Conservation (phyloP, 2,329 filamentous ascomycete genomes). For the Septoria petroselini region DNA sequence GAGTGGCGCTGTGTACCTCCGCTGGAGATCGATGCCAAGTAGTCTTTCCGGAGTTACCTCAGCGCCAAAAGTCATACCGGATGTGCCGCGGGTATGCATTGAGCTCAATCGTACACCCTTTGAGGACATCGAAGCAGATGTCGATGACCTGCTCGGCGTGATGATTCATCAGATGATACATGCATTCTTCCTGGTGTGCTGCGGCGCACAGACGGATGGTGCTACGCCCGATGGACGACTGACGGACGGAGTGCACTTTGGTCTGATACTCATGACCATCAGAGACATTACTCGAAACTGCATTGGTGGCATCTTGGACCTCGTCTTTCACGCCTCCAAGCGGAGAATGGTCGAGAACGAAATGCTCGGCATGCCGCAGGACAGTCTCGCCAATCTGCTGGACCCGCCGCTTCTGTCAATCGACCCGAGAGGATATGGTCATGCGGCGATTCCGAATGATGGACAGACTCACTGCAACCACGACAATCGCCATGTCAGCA, state of each 20-base stretch:
- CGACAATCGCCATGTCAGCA: conserved; percentile 33
- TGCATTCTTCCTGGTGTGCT: conserved; percentile 45
- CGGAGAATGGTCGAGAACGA: conserved; percentile 16
- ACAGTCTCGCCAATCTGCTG: background rate
- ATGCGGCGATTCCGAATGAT: conserved; percentile 22
- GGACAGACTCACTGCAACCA: conserved; percentile 34
- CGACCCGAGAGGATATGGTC: conserved; percentile 22
- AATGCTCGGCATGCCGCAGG: conserved; percentile 1
- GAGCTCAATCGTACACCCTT: conserved; percentile 33
- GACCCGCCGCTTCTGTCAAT: conserved; percentile 25
- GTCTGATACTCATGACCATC: conserved; percentile 42
- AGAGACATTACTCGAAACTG: conserved; percentile 35
- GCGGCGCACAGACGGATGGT: conserved; percentile 38
- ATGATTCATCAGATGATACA: conserved; percentile 49
- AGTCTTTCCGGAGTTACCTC: conserved; percentile 39
- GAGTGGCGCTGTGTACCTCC: conserved; percentile 40
- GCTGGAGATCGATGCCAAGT: conserved; percentile 31
- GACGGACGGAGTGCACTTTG: conserved; percentile 41
- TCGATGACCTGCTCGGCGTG: conserved; percentile 39
- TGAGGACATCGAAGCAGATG: conserved; percentile 30
- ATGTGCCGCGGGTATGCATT: conserved; percentile 39
- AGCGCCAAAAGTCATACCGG: conserved; percentile 32
- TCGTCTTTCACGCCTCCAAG: conserved; percentile 37
- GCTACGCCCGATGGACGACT: conserved; percentile 38
- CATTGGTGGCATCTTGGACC: conserved; percentile 30